These are phyloP conservation scores for Tricholoma sp. DNA, from an alignment of 768 basidiomycete genomes.

Conservation along the genomic window DNA sequence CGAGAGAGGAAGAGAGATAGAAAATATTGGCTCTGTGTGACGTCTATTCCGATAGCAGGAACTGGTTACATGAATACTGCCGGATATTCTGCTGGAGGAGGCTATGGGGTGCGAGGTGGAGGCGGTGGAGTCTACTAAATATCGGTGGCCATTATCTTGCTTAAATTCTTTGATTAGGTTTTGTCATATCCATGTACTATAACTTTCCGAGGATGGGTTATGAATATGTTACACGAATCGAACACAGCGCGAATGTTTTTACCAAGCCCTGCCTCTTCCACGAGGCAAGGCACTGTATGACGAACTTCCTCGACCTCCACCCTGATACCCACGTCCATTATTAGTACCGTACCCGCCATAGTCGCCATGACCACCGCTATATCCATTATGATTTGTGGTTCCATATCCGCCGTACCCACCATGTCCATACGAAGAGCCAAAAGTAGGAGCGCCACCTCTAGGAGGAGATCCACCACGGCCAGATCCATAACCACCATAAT, in stretches of 20 bases:
- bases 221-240: slow-evolving; percentile 3
- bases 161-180: neutral
- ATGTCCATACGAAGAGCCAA: slow-evolving; percentile 11
- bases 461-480: slow-evolving; percentile 23
- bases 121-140: slow-evolving; percentile 7
- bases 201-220: neutral
- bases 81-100: slow-evolving; percentile 13
- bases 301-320: slow-evolving; percentile 23
- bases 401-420: slow-evolving; percentile 27
- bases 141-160: slow-evolving; percentile 9
- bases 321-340: slow-evolving; percentile 21
- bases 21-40: slow-evolving; percentile 59
- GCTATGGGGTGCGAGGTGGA: slow-evolving; percentile 3
- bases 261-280: slow-evolving; percentile 50
- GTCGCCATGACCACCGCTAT: slow-evolving; percentile 18
- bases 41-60: slow-evolving; percentile 34
- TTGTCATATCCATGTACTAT: neutral
- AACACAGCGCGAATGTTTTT: slow-evolving; percentile 8
- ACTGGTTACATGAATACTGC: slow-evolving; percentile 14
- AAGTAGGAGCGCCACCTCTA: slow-evolving; percentile 19
- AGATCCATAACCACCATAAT: slow-evolving; percentile 26
- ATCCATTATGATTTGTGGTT: slow-evolving; percentile 5
- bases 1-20: slow-evolving; percentile 57
- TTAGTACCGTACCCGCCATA: slow-evolving; percentile 12
- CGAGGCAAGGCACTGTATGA: slow-evolving; percentile 29